These are phyloP conservation scores for Colletotrichum lupini DNA, from an alignment of 2,329 filamentous ascomycete species.

Conservation along the genomic window DNA sequence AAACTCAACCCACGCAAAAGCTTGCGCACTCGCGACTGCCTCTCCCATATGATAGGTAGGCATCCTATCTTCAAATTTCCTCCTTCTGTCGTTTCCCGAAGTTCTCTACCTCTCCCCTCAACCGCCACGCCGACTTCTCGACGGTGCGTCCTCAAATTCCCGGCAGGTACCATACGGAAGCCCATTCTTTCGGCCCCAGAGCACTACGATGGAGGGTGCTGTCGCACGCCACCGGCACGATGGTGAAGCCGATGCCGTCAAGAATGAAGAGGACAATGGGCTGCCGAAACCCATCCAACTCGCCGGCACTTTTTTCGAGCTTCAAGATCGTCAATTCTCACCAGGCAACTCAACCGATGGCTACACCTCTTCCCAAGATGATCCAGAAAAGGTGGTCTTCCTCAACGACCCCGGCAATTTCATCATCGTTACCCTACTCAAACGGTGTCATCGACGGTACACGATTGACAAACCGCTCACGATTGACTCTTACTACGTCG, in stretches of 20 bases:
- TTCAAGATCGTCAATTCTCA: not conserved
- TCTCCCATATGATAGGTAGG: too few species aligned
- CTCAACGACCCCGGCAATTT: not conserved
- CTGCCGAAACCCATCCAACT: not conserved
- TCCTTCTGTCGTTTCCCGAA: too few species aligned
- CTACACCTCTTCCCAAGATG: not conserved
- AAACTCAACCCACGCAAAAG: too few species aligned
- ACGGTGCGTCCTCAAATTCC: too few species aligned
- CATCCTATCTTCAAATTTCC: too few species aligned
- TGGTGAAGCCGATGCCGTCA: not conserved
- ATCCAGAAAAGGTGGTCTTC: not conserved
- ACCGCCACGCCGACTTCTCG: too few species aligned
- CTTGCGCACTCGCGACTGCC: too few species aligned
- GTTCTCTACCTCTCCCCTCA: too few species aligned
- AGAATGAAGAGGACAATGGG: not conserved
- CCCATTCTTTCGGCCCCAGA: not conserved
- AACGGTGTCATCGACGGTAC: not conserved
- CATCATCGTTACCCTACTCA: not conserved
- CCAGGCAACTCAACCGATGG: not conserved
- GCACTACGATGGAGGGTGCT: too few species aligned
- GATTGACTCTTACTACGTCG: not conserved
- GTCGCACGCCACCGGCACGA: too few species aligned
- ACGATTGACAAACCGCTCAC: not conserved
- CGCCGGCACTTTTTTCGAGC: not conserved
- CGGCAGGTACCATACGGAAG: too few species aligned